These are phyloP conservation scores for Tuber magnatum DNA, from an alignment of 495 filamentous ascomycete genomes.

Conservation along the genomic window DNA sequence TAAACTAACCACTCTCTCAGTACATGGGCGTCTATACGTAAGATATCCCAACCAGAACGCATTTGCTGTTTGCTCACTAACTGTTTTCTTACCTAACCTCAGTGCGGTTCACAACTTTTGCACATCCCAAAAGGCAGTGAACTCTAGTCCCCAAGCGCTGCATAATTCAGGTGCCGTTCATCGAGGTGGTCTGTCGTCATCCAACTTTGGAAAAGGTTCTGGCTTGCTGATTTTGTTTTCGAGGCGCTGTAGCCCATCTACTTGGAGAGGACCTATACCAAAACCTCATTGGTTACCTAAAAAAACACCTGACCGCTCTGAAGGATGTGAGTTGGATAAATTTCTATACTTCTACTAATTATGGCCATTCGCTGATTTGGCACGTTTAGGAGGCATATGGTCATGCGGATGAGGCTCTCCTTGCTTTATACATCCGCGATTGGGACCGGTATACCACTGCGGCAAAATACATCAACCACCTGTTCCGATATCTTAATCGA, in stretches of 20 bases:
- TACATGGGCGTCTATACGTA: constrained; percentile 98
- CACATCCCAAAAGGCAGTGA: constrained; percentile 88
- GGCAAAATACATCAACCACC: constrained; percentile 91
- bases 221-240: constrained; percentile 19
- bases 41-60: constrained; percentile 37
- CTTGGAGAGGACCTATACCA: constrained; percentile 95
- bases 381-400: constrained; percentile 54
- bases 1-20: constrained; percentile 46
- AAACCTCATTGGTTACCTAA: constrained; percentile 76
- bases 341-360: not conserved
- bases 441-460: constrained; percentile 94
- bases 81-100: constrained; percentile 20
- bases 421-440: constrained; percentile 92
- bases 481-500: constrained; percentile 93
- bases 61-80: constrained; percentile 11
- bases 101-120: constrained; percentile 98
- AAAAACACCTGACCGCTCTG: constrained; percentile 61
- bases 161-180: constrained; percentile 52
- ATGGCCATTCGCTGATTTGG: constrained; percentile 18
- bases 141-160: constrained; percentile 37
- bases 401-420: constrained; percentile 81
- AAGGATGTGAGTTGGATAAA: constrained; percentile 32
- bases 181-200: constrained; percentile 59
- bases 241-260: constrained; percentile 61
- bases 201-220: constrained; percentile 38